Evolutionary conservation across 192 early-diverging fungal species (phyloP), one percentile per base, ranked within the genome.

Genomic region (Podila minutissima): DNA sequence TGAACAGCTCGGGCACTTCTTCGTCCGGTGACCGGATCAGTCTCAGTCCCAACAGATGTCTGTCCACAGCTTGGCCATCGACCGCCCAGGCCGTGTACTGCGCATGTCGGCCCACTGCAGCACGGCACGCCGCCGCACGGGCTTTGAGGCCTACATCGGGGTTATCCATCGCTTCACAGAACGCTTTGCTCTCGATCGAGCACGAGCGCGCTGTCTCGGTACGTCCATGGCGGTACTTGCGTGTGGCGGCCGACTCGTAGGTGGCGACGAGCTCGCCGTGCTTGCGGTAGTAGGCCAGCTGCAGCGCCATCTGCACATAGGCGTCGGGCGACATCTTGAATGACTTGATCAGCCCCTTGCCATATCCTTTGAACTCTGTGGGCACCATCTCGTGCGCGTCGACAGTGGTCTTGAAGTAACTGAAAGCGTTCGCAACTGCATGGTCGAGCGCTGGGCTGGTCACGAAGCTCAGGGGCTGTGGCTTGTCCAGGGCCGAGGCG

Each of bases 181-280:
- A 96, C 0, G 72, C 88, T 28, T 90, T 92, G 11, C 89, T 88
- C 53, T 94, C 95, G 0, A 82, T 71, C 13, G 91, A 93, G 37
- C 94, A 85, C 20, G 94, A 92, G 38, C 96, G 90, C 46, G 92
- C 92, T 0, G 95, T 96, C 68, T 97, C 96, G 3, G 96, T 98
- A 20, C 96, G 88, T 11, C 96, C 96, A 64, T 93, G 94, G 50
- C 92, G 72, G 72, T 90, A 98, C 72, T 93, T 85, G 41, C 96
- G 88, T 3, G 95, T 97, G 28, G 89, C 88, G 4, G 93, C 93
- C 12, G 96, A 93, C 70, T 98, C 96, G 73, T 98, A 98, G 5
- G 93, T 93, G 0, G 93, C 82, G 7, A 92, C 88, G 48, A 89
- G 71, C 19, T 76, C 75, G 8, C 86, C 79, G 69, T 97, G 94